Base-by-base conservation (phyloP, 2,329 filamentous ascomycete genomes). In the Exutisphaerella laricina region DNA sequence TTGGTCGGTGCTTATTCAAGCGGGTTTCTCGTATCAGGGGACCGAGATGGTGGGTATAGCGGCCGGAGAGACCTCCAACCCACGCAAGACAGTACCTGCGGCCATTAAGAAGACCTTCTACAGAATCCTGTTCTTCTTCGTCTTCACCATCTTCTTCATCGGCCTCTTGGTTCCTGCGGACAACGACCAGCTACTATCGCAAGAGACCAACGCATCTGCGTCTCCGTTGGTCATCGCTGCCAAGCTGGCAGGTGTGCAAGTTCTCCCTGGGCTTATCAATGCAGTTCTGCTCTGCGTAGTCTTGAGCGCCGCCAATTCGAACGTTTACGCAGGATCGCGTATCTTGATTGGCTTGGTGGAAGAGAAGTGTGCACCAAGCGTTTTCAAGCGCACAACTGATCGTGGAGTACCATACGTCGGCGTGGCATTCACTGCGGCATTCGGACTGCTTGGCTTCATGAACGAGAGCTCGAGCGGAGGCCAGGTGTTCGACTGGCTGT, bases 341-440 rank as follows among this genome's bases (percentile, higher is more conserved):
- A 82, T 79, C 23, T 69, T 86, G 2, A 84, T 82, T 48, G 82
- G 82, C 1, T 66, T 86, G 1, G 82, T 82, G 0, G 72, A 84
- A 28, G 82, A 76, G 41, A 70, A 71, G 12, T 67, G 68, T 17
- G 74, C 75, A 0, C 74, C 74, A 0, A 65, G 62, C 21, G 58
- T 81, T 55, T 68, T 84, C 22, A 70, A 70, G 48, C 73, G 75
- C 57, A 79, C 73, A 49, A 82, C 74, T 10, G 70, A 67, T 49
- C 69, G 67, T 8, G 84, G 84, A 34, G 81, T 92, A 0, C 87
- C 87, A 0, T 74, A 88, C 49, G 87, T 84, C 64, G 85, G 81
- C 58, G 84, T 90, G 28, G 50, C 63, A 1, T 63, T 81, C 20
- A 82, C 85, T 0, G 72, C 88, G 34, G 61, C 77, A 3, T 79